Conservation (phyloP, 2,329 filamentous ascomycete species). For the Coniochaeta pulveracea region DNA sequence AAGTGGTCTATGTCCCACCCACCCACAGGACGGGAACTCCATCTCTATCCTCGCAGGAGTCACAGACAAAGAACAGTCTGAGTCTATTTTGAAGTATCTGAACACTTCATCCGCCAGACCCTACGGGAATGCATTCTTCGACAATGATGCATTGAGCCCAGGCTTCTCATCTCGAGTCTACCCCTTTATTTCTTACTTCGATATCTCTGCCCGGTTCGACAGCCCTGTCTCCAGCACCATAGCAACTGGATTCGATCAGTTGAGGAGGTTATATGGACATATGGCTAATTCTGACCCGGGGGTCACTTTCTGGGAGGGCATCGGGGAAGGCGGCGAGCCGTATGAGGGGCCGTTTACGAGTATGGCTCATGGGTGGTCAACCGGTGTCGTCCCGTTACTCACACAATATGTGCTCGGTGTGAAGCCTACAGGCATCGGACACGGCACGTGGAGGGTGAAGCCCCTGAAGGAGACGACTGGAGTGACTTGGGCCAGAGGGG, state of each 20-base stretch:
- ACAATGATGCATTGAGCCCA: constrained; percentile 25
- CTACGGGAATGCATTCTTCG: constrained; percentile 42
- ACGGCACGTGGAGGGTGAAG: constrained; percentile 25
- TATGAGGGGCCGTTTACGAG: constrained; percentile 36
- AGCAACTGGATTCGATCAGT: constrained; percentile 27
- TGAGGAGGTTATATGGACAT: constrained; percentile 35
- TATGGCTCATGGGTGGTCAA: constrained; percentile 39
- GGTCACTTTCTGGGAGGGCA: constrained; percentile 39
- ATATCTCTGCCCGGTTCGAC: constrained; percentile 34
- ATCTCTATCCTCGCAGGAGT: constrained; percentile 29
- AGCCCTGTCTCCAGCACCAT: constrained; percentile 9
- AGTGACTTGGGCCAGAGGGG: constrained; percentile 30
- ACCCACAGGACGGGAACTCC: constrained; percentile 40
- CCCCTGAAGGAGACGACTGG: constrained; percentile 22
- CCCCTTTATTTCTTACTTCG: constrained; percentile 40
- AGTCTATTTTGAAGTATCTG: constrained; percentile 27
- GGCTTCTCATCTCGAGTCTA: constrained; percentile 33
- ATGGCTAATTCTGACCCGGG: constrained; percentile 34
- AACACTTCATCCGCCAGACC: constrained; percentile 19
- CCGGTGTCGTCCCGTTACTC: constrained; percentile 34
- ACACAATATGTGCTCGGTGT: constrained; percentile 35
- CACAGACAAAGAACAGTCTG: constrained; percentile 16
- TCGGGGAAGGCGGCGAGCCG: constrained; percentile 26
- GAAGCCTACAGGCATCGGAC: constrained; percentile 29
- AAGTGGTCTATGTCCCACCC: constrained; percentile 20